phyloP scores from a whole-genome alignment of 345 rosid species.

The Populus ilicifolia region DNA sequence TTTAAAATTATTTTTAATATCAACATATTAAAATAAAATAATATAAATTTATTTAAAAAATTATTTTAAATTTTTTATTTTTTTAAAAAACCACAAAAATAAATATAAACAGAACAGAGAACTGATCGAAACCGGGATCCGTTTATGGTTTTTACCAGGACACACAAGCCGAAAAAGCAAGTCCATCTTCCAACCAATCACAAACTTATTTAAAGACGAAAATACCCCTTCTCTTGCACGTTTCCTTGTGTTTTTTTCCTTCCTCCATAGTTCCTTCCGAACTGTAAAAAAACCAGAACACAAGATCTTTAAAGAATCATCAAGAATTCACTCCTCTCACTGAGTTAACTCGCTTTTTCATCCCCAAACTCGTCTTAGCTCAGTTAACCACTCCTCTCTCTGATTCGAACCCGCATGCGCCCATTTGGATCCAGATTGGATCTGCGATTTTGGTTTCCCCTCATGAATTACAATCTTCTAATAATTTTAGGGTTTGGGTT shows the following conservation, averaged over 20 bases:
- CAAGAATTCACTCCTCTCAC: background rate
- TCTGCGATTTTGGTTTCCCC: conserved; percentile 3
- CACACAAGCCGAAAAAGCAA: background rate
- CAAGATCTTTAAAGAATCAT: background rate
- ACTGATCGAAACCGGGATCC: too few species aligned
- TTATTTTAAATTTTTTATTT: too few species aligned
- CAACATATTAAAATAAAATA: fast-evolving
- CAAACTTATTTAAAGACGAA: background rate
- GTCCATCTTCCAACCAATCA: background rate
- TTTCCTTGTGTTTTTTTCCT: background rate
- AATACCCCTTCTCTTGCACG: background rate
- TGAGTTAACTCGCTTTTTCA: conserved; percentile 1
- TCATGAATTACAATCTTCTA: conserved; percentile 38
- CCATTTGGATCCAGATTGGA: conserved; percentile 16
- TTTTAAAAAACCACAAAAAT: too few species aligned
- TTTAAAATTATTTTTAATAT: too few species aligned
- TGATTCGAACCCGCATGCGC: background rate
- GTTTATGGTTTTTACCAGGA: too few species aligned
- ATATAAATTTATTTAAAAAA: too few species aligned
- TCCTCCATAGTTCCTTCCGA: background rate
- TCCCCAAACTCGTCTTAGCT: background rate
- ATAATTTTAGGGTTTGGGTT: conserved; percentile 11
- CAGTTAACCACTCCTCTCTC: background rate
- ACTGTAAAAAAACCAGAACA: background rate
- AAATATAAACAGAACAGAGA: too few species aligned